These are phyloP conservation scores for Elaeis guineensis DNA, from an alignment of 176 grass and related monocot species.

Conservation along the genomic window DNA sequence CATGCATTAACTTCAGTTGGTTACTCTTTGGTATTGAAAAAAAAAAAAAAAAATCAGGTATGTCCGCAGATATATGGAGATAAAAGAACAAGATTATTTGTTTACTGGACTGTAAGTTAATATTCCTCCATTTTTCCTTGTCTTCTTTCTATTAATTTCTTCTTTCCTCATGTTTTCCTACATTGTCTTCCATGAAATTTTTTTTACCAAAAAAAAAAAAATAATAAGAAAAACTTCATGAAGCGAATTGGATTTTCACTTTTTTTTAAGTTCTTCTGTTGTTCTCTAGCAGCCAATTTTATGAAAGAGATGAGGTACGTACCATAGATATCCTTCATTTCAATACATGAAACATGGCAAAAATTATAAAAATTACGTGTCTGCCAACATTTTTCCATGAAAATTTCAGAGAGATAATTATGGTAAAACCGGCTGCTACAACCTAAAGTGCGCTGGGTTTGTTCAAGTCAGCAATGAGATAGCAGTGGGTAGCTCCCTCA, in stretches of 20 bases:
- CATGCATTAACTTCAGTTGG: too few relatives aligned
- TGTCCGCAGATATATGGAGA: background rate
- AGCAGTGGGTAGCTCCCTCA: slow-evolving; percentile 73
- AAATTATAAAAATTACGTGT: too few relatives aligned
- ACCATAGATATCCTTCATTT: too few relatives aligned
- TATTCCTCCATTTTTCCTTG: background rate
- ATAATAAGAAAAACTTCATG: too few relatives aligned
- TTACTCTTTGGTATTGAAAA: too few relatives aligned
- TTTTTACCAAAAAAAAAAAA: too few relatives aligned
- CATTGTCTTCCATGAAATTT: background rate
- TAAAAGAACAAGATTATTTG: background rate
- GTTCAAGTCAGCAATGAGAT: slow-evolving; percentile 83
- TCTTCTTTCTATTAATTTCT: slow-evolving; percentile 6
- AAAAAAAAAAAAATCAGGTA: background rate
- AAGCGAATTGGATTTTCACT: background rate
- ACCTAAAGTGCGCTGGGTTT: slow-evolving; percentile 74
- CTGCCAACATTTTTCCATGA: too few relatives aligned
- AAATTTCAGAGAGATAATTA: slow-evolving; percentile 68
- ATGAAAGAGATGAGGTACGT: too few relatives aligned
- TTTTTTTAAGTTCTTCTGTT: background rate
- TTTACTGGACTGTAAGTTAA: background rate
- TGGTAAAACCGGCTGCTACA: slow-evolving; percentile 72
- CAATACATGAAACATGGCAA: too few relatives aligned
- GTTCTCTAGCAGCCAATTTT: too few relatives aligned
- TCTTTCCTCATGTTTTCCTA: background rate